Conservation (phyloP, 768 basidiomycete genomes). For the Xerocomellus amylosporus region DNA sequence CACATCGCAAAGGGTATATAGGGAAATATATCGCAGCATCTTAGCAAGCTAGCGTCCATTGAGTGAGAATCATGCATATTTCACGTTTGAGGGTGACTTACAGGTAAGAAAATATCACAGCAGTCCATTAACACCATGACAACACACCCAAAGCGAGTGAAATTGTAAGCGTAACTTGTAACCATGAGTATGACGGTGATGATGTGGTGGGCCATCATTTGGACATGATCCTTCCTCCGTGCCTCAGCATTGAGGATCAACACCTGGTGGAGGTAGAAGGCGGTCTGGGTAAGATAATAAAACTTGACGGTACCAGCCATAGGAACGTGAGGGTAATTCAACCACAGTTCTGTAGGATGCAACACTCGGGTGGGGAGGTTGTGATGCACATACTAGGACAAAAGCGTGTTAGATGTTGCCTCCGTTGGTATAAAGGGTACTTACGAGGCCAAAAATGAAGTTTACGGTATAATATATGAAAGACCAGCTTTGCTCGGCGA, state of each 20-base stretch:
- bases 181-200: slow-evolving; percentile 80
- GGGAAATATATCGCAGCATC: slow-evolving; percentile 84
- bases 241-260: slow-evolving; percentile 92
- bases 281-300: slow-evolving; percentile 82
- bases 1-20: slow-evolving; percentile 63
- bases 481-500: slow-evolving; percentile 95
- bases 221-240: slow-evolving; percentile 85
- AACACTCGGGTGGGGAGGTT: slow-evolving; percentile 66
- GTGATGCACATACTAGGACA: slow-evolving; percentile 70
- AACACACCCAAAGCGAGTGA: slow-evolving; percentile 85
- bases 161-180: slow-evolving; percentile 76
- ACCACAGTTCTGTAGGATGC: slow-evolving; percentile 68
- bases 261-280: slow-evolving; percentile 90
- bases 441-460: slow-evolving; percentile 78
- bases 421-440: slow-evolving; percentile 36
- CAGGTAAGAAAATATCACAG: slow-evolving; percentile 89
- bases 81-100: slow-evolving; percentile 39
- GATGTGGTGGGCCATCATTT: slow-evolving; percentile 96
- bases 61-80: background rate
- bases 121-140: slow-evolving; percentile 93
- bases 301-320: slow-evolving; percentile 82
- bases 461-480: slow-evolving; percentile 75
- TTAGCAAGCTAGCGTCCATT: slow-evolving; percentile 70
- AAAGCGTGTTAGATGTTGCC: slow-evolving; percentile 6
- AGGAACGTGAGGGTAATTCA: slow-evolving; percentile 76